Percentiles rank a stretch among this genome's conserved stretches.
These are phyloP conservation scores for Sporormia fimetaria DNA, from an alignment of 495 filamentous ascomycete genomes.

Conservation along the genomic window DNA sequence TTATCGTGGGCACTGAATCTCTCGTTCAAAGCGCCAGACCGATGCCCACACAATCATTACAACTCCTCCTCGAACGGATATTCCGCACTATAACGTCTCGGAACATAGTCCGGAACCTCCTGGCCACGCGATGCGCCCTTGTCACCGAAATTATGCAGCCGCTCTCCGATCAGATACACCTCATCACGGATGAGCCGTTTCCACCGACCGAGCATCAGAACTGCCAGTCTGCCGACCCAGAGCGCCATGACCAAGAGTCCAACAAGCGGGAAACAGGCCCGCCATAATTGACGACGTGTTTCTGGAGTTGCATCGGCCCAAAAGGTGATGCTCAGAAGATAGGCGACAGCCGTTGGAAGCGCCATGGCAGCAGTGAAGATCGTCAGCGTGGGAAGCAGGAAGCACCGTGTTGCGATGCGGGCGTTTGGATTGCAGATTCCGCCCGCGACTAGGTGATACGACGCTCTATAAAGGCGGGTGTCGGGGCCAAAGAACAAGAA, in stretches of 20 bases:
- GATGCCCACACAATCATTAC: too few relatives aligned
- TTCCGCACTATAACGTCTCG: too few relatives aligned
- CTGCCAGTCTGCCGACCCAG: constrained; percentile 39
- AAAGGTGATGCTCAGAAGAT: constrained; percentile 6
- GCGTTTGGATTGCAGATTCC: constrained; percentile 77
- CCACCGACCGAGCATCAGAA: constrained; percentile 51
- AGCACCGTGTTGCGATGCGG: constrained; percentile 63
- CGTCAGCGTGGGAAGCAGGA: constrained; percentile 61
- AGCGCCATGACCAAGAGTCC: constrained; percentile 35
- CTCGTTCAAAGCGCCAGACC: too few relatives aligned
- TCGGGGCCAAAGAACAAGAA: constrained; percentile 50
- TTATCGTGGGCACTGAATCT: too few relatives aligned
- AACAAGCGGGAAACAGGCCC: constrained; percentile 23
- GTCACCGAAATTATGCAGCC: constrained; percentile 84
- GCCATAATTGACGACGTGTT: constrained; percentile 20
- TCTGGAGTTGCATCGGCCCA: constrained; percentile 8
- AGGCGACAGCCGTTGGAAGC: constrained; percentile 41
- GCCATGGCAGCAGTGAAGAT: constrained; percentile 48
- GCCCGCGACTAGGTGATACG: constrained; percentile 61
- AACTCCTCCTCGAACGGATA: too few relatives aligned
- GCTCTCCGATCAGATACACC: constrained; percentile 89
- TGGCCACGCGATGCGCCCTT: constrained; percentile 11
- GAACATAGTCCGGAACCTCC: too few relatives aligned
- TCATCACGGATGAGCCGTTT: constrained; percentile 77
- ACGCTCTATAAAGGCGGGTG: constrained; percentile 59